Base-by-base conservation (phyloP, 2,329 filamentous ascomycete genomes). In the Ramularia endophylla region DNA sequence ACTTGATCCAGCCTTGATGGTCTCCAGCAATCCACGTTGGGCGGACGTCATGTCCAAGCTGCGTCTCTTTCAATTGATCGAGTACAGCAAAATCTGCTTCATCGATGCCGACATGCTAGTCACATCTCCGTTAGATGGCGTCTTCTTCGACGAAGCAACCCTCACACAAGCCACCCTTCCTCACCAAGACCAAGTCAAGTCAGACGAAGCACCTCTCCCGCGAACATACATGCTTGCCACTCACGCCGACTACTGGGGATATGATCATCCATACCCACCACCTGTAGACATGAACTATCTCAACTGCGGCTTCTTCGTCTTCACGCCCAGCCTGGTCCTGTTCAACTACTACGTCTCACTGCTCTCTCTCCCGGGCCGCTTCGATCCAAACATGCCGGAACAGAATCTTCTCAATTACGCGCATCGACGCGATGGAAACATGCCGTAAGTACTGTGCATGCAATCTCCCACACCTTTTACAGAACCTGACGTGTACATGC, bases 391-490 rank as follows among this genome's bases (percentile, higher is more conserved):
- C 1, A 59, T 61, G 18, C 59, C 58, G 15, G 65, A 67, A 50
- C 63, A 68, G 55, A 61, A 62, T 43, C 40, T 68, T 37, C 43
- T 67, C 32, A 67, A 67, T 34, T 64, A 67, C 36, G 65, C 63
- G 22, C 63, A 67, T 43, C 50, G 62, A 2, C 45, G 51, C 8
- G 60, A 62, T 2, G 64, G 65, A 0, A 62, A 62, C 13, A 67
- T 68, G 65, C 65, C 65, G n/a, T n/a, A n/a, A n/a, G n/a, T n/a
- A n/a, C n/a, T n/a, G n/a, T n/a, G n/a, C n/a, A n/a, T n/a, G n/a
- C n/a, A n/a, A n/a, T n/a, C n/a, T n/a, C n/a, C n/a, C n/a, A n/a
- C n/a, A n/a, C n/a, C n/a, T n/a, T n/a, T n/a, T n/a, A n/a, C n/a
- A n/a, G n/a, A n/a, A n/a, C n/a, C n/a, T n/a, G n/a, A n/a, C n/a